These are phyloP conservation scores for Cucurbita pepo DNA, from an alignment of 306 rosid species.

Conservation along the genomic window DNA sequence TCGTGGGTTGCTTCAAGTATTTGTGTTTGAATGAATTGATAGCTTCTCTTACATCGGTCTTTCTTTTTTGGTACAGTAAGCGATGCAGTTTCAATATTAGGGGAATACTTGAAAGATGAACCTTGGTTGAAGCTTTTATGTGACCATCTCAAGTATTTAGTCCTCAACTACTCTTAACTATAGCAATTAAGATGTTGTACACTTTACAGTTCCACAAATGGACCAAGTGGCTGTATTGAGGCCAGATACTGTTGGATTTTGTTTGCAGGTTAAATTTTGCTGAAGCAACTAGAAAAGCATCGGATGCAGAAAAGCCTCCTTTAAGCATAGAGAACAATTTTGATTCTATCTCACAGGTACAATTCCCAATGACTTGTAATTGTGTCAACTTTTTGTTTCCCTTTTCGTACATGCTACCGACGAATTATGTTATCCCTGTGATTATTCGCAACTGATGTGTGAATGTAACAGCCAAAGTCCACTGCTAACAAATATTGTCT, in stretches of 20 bases:
- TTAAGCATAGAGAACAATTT: conserved; percentile 17
- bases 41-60: conserved; percentile 8
- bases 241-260: not conserved
- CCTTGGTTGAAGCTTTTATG: conserved; percentile 77
- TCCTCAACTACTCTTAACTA: not conserved
- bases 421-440: not conserved
- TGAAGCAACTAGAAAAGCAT: conserved; percentile 43
- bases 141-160: conserved; percentile 48
- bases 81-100: conserved; percentile 71
- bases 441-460: not conserved
- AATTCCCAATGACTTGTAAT: not conserved
- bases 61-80: conserved; percentile 42
- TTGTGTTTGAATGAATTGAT: not conserved
- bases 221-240: conserved; percentile 4
- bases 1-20: not conserved
- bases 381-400: not conserved
- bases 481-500: too few species aligned
- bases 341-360: conserved; percentile 34
- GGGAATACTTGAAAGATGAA: conserved; percentile 73
- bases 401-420: not conserved
- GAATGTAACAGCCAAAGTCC: not conserved
- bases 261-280: conserved; percentile 55
- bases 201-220: not conserved
- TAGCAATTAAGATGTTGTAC: not conserved
- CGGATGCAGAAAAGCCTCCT: conserved; percentile 14